phyloP scores from a whole-genome alignment of 345 rosid genomes.

The Salix viminalis region DNA sequence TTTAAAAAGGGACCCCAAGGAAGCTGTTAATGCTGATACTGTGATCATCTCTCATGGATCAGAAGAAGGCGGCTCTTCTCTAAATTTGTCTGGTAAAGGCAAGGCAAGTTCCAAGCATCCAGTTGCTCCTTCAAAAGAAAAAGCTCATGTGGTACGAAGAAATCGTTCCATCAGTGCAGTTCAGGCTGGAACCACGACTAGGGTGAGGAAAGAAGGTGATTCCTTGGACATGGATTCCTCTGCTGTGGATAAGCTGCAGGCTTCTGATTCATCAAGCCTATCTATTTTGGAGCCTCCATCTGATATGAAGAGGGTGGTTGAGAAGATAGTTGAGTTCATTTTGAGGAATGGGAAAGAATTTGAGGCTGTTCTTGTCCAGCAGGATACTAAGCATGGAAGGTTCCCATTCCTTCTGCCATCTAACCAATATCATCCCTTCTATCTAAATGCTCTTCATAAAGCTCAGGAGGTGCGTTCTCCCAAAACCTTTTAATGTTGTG shows the following conservation, averaged over 20 bases:
- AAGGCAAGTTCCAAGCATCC: conserved; percentile 33
- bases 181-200: conserved; percentile 42
- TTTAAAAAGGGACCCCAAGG: conserved; percentile 23
- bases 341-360: conserved; percentile 75
- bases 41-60: conserved; percentile 32
- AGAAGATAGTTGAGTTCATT: conserved; percentile 91
- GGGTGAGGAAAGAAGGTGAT: conserved; percentile 40
- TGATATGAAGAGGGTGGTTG: conserved; percentile 76
- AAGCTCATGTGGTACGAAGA: conserved; percentile 41
- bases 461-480: conserved; percentile 61
- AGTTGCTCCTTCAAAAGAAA: conserved; percentile 42
- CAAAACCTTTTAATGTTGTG: not conserved
- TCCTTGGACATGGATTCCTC: conserved; percentile 18
- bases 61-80: conserved; percentile 29
- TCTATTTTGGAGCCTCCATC: conserved; percentile 73
- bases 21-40: conserved; percentile 26
- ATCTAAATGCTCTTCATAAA: conserved; percentile 56
- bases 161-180: conserved; percentile 43
- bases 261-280: conserved; percentile 25
- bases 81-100: conserved; percentile 27
- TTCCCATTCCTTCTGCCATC: conserved; percentile 80
- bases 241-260: conserved; percentile 32
- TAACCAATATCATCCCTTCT: conserved; percentile 62
- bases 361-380: conserved; percentile 78
- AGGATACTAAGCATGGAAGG: conserved; percentile 73